Evolutionary conservation across 2,329 filamentous ascomycete species (phyloP).

Genomic region (Neonectria magnoliae): DNA sequence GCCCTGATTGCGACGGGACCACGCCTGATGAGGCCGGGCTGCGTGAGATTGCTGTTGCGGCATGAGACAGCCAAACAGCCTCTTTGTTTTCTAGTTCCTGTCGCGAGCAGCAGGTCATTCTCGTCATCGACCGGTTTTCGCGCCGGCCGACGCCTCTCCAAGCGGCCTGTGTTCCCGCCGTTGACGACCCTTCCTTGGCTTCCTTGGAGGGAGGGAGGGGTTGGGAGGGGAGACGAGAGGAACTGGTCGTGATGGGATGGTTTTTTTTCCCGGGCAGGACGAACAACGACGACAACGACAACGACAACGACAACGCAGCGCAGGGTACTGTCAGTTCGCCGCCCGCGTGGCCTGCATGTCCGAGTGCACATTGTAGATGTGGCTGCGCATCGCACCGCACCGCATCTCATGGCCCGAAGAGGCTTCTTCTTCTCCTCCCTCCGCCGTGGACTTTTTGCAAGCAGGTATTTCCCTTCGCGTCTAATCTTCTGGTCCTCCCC

Average conservation of each 20-base stretch:
- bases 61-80: slow-evolving; percentile 39
- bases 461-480: slow-evolving; percentile 1
- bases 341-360: neutral
- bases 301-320: slow-evolving; percentile 7
- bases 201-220: neutral
- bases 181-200: neutral
- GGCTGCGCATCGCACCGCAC: slow-evolving; percentile 1
- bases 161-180: neutral
- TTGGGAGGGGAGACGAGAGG: neutral
- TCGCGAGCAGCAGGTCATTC: slow-evolving; percentile 16
- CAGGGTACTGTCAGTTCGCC: neutral
- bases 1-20: slow-evolving; percentile 38
- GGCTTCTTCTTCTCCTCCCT: neutral
- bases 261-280: slow-evolving; percentile 1
- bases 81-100: slow-evolving; percentile 26
- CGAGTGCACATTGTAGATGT: slow-evolving; percentile 8
- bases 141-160: slow-evolving; percentile 1
- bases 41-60: slow-evolving; percentile 41
- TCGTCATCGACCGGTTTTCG: slow-evolving; percentile 1
- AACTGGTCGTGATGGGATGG: neutral
- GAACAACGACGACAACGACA: neutral
- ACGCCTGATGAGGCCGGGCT: slow-evolving; percentile 39
- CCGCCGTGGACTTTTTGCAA: slow-evolving; percentile 9
- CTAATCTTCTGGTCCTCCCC: slow-evolving; percentile 2
- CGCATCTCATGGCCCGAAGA: neutral